These are phyloP conservation scores for Plasmodium falciparum DNA, from an alignment of 169 alveolate species.

Conservation along the genomic window DNA sequence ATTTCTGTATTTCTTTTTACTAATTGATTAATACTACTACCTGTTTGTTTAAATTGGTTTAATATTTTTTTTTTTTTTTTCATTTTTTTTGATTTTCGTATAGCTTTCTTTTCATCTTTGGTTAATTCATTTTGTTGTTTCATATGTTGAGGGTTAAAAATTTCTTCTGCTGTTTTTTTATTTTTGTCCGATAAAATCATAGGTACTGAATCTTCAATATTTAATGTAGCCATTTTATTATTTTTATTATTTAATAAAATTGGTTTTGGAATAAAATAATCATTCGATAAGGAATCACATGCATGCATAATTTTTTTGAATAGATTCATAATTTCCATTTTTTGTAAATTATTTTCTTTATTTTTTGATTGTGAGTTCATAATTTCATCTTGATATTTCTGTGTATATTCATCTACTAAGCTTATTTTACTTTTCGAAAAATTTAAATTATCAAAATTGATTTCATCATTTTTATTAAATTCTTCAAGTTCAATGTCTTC, in stretches of 20 bases:
- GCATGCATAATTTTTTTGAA: slow-evolving; percentile 84
- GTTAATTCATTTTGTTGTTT: slow-evolving; percentile 24
- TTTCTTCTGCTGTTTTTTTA: slow-evolving; percentile 58
- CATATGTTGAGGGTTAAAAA: slow-evolving; percentile 13
- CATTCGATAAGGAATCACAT: slow-evolving; percentile 85
- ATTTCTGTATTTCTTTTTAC: slow-evolving; percentile 39
- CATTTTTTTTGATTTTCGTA: slow-evolving; percentile 38
- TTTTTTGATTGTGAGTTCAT: slow-evolving; percentile 76
- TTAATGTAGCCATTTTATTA: slow-evolving; percentile 20
- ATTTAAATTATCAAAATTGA: slow-evolving; percentile 80
- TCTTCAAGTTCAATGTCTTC: slow-evolving; percentile 74
- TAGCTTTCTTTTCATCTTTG: slow-evolving; percentile 41
- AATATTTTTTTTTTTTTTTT: slow-evolving; percentile 45
- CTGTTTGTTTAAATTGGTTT: slow-evolving; percentile 15
- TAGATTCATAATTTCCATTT: slow-evolving; percentile 77
- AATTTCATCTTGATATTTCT: slow-evolving; percentile 83
- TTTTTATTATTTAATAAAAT: slow-evolving; percentile 17
- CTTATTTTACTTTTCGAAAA: slow-evolving; percentile 83
- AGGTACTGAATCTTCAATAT: slow-evolving; percentile 58
- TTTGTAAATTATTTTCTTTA: slow-evolving; percentile 78
- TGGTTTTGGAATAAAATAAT: slow-evolving; percentile 81
- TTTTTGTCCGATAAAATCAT: slow-evolving; percentile 34
- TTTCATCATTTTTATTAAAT: slow-evolving; percentile 49
- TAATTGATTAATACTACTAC: slow-evolving; percentile 26
- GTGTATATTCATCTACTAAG: slow-evolving; percentile 86